Conservation (phyloP, 306 rosid species). For the peach (Prunus persica) region DNA sequence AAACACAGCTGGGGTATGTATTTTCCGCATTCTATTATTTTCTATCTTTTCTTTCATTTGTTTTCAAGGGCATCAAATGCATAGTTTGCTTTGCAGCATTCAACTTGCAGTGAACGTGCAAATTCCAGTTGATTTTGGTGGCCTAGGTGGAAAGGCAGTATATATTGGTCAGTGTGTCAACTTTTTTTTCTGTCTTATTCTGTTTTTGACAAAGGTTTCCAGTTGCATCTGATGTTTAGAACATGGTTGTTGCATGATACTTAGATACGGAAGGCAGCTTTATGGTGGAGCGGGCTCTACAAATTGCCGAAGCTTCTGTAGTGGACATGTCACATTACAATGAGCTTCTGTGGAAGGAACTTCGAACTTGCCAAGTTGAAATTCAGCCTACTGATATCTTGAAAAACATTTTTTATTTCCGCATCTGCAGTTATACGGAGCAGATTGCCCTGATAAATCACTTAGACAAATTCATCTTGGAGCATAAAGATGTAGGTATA, state of each 20-base stretch:
- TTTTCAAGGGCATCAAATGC: constrained; percentile 1
- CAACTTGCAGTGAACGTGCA: constrained; percentile 94
- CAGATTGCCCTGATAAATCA: constrained; percentile 83
- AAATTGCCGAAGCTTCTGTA: constrained; percentile 87
- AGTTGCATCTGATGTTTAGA: constrained; percentile 21
- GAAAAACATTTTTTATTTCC: constrained; percentile 77
- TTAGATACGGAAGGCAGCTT: constrained; percentile 96
- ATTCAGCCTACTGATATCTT: constrained; percentile 59
- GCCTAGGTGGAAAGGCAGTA: constrained; percentile 85
- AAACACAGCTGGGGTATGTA: constrained; percentile 91
- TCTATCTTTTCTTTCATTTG: constrained; percentile 8
- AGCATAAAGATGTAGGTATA: constrained; percentile 76
- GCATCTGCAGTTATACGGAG: constrained; percentile 87
- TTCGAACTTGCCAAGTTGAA: constrained; percentile 39
- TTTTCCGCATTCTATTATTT: constrained; percentile 15
- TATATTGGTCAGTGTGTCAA: constrained; percentile 62
- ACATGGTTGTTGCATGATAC: constrained; percentile 21
- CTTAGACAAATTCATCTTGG: constrained; percentile 77
- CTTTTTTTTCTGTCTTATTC: constrained; percentile 8
- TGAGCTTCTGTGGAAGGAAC: constrained; percentile 48
- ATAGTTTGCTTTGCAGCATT: constrained; percentile 54
- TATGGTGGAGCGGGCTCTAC: constrained; percentile 86
- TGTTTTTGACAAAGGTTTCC: constrained; percentile 9
- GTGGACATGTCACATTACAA: constrained; percentile 61
- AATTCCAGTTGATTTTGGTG: constrained; percentile 77